phyloP scores from a whole-genome alignment of 2,329 filamentous ascomycete genomes.

The Blastomyces gilchristii region DNA sequence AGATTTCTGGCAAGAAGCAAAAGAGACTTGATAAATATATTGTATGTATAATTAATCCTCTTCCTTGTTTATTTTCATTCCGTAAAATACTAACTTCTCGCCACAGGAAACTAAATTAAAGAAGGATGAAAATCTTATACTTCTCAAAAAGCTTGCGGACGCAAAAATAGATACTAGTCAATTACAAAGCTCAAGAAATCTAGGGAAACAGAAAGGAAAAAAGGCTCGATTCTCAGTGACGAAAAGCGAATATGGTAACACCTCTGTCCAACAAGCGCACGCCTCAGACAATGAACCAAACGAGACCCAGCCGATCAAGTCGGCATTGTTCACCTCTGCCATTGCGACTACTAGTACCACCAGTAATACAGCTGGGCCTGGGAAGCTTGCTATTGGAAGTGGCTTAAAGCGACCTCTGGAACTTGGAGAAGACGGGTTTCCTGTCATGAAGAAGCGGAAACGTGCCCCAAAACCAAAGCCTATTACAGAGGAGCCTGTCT shows the following conservation, averaged over 20 bases:
- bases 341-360: neutral
- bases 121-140: slow-evolving; percentile 80
- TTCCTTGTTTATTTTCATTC: neutral
- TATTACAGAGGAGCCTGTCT: slow-evolving; percentile 30
- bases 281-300: neutral
- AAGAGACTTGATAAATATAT: slow-evolving; percentile 61
- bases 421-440: slow-evolving; percentile 64
- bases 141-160: slow-evolving; percentile 72
- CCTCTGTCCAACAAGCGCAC: slow-evolving; percentile 10
- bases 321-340: neutral
- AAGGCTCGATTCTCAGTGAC: slow-evolving; percentile 10
- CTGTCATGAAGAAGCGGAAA: slow-evolving; percentile 73
- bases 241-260: slow-evolving; percentile 14
- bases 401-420: slow-evolving; percentile 84
- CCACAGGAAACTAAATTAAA: slow-evolving; percentile 71
- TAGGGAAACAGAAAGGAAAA: slow-evolving; percentile 59
- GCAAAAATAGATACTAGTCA: slow-evolving; percentile 72
- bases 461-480: slow-evolving; percentile 21
- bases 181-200: slow-evolving; percentile 63
- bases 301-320: neutral
- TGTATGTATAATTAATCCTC: slow-evolving; percentile 29
- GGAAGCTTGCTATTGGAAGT: slow-evolving; percentile 45
- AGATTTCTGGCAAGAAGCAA: slow-evolving; percentile 54
- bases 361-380: neutral
- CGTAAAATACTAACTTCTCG: slow-evolving; percentile 7